Evolutionary conservation across 1,139 yeast genomes (phyloP), one percentile per base, ranked within the genome.

Genomic region (Diutina catenulata): DNA sequence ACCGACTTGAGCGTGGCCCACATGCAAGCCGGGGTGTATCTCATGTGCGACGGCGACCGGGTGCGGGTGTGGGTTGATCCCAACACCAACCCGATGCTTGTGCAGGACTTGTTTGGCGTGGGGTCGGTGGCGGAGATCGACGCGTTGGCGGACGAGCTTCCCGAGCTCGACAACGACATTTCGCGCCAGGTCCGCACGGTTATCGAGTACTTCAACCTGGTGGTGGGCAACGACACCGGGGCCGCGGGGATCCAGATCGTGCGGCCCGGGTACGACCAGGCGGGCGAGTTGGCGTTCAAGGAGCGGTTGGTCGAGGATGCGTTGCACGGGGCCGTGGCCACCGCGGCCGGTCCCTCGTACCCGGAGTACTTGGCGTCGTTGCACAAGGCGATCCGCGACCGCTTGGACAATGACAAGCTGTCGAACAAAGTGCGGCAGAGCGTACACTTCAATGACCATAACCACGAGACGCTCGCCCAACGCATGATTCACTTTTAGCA

Each of bases 31-130:
- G 94, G 95, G 3, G 88, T 83, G 7, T 86, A 82, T 55, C 53
- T 88, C 38, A 57, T 80, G 26, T 88, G 81, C 61, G 76, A 83
- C 49, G 94, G 95, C 11, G 64, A 62, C 23, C 54, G 63, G 18
- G 64, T 80, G 4, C 67, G 66, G 40, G 62, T 91, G 27, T 83
- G 86, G 79, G 62, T 91, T 28, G 86, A 84, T 52, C 73, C 74
- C 13, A 71, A 75, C 35, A 82, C 84, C 1, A 79, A 81, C 46
- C 76, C 80, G 5, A 57, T 75, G 42, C 62, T 91, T 26, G 53
- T 91, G 22, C 63, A 71, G 44, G 97, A 88, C 55, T 59, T 91
- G 41, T 79, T 88, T 51, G 95, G 94, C 1, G 67, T 74, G 16
- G 62, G 62, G 3, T 46, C 66, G 1, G 50, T 68, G 6, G 55